phyloP scores from a whole-genome alignment of 139 green algal species.

The Chlorella sp. region DNA sequence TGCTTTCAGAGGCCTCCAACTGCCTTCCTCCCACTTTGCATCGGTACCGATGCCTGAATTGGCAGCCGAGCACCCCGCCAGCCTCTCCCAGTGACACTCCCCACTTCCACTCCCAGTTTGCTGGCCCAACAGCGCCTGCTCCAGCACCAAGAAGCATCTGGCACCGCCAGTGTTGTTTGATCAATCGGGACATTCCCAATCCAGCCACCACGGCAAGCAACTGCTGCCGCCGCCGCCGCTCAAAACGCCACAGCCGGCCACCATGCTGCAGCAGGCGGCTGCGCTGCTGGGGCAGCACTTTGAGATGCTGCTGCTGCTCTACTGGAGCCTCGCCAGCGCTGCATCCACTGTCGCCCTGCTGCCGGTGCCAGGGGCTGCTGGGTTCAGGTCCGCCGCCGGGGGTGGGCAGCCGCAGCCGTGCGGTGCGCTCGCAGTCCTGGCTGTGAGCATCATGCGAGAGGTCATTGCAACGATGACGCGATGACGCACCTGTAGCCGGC shows the following conservation, averaged over 20 bases:
- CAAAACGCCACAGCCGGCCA: not conserved
- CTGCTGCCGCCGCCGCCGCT: not conserved
- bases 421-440: not conserved
- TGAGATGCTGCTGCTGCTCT: slow-evolving; percentile 44
- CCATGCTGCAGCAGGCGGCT: not conserved
- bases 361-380: slow-evolving; percentile 42
- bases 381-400: slow-evolving; percentile 60
- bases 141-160: too few relatives aligned
- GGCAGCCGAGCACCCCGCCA: too few relatives aligned
- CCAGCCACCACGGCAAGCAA: not conserved
- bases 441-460: not conserved
- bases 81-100: too few relatives aligned
- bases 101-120: too few relatives aligned
- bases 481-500: too few relatives aligned
- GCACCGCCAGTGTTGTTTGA: too few relatives aligned
- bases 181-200: too few relatives aligned
- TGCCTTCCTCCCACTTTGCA: too few relatives aligned
- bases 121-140: not conserved
- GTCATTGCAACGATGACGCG: not conserved
- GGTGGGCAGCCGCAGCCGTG: not conserved
- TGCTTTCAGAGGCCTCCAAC: too few relatives aligned
- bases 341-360: slow-evolving; percentile 58
- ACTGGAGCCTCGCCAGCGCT: slow-evolving; percentile 60
- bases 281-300: slow-evolving; percentile 4
- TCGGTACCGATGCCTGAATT: too few relatives aligned